A percentile compares a stretch with the other conserved stretches of the same genome.
Evolutionary conservation across 495 filamentous ascomycete genomes (phyloP).

Genomic region (Aspergillus leporis): DNA sequence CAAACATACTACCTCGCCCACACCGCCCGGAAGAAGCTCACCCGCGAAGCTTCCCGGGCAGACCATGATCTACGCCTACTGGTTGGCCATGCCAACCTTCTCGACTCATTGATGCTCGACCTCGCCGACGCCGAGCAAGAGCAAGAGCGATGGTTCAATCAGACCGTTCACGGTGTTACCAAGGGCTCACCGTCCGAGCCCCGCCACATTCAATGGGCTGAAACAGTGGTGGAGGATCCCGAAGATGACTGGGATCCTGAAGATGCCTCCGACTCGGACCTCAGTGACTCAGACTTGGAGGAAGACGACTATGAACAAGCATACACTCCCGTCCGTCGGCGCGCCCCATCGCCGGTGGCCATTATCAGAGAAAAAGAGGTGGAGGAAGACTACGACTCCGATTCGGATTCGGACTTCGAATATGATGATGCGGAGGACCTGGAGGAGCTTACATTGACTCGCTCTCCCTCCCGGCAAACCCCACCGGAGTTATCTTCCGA

Average conservation of each 20-base stretch:
- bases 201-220: slow-evolving; percentile 85
- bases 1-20: slow-evolving; percentile 98
- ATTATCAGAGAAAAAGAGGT: slow-evolving; percentile 47
- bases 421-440: slow-evolving; percentile 69
- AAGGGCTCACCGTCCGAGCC: slow-evolving; percentile 53
- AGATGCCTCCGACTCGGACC: slow-evolving; percentile 57
- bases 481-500: slow-evolving; percentile 79
- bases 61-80: slow-evolving; percentile 94
- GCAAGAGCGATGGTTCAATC: slow-evolving; percentile 98
- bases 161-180: slow-evolving; percentile 77
- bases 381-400: slow-evolving; percentile 51
- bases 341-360: slow-evolving; percentile 39
- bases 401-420: slow-evolving; percentile 51
- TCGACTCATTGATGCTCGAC: slow-evolving; percentile 94
- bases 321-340: slow-evolving; percentile 39
- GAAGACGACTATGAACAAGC: slow-evolving; percentile 54
- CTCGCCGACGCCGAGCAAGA: slow-evolving; percentile 92
- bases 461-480: slow-evolving; percentile 69
- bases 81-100: slow-evolving; percentile 96
- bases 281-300: slow-evolving; percentile 55
- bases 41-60: slow-evolving; percentile 78
- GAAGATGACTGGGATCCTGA: slow-evolving; percentile 71
- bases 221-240: slow-evolving; percentile 71
- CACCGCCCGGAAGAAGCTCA: slow-evolving; percentile 94
- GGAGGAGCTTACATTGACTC: slow-evolving; percentile 67